Base-by-base conservation (phyloP, 495 filamentous ascomycete species). In the Lasiosphaeria miniovina region DNA sequence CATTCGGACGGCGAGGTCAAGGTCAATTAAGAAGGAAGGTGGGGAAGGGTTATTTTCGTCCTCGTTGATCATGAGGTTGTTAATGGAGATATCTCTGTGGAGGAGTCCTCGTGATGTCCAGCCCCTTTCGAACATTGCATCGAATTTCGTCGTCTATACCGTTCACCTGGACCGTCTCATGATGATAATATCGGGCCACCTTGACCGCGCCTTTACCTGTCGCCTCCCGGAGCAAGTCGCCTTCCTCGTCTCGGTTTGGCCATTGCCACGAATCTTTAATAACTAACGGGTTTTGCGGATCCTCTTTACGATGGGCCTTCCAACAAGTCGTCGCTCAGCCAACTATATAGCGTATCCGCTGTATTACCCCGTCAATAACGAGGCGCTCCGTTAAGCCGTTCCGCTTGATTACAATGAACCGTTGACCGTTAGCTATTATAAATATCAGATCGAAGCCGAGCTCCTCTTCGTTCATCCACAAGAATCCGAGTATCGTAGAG, bases 231-330 rank as follows among this genome's bases (percentile, higher is more conserved):
- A 80, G 55, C 55, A 80, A 58, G 40, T 67, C 54, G 59, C 76
- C 74, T 62, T 82, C 77, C 55, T 82, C 76, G 35, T 70, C 69
- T 8, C 75, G 74, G 61, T 80, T 70, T 24, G 58, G 59, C 52
- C 75, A 76, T 56, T 81, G 77, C 78, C 72, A 82, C 7, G 72
- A 80, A 61, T 82, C 78, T 66, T 82, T 82, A 50, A 80, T 70
- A 6, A 80, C 69, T 54, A 82, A 67, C 17, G 66, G 65, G 34
- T 17, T 70, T 55, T 57, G 49, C 61, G 61, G 68, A 55, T 81
- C 57, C 46, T 60, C 68, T 61, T 79, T 65, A 38, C 64, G 66
- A 64, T 80, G 56, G 40, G 71, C 79, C 65, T 72, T 77, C 74
- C 70, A 81, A 53, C 73, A 81, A 41, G 71, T 79, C 36, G 77